phyloP scores from a whole-genome alignment of 75 land plant genomes.

The Selaginella moellendorffii region DNA sequence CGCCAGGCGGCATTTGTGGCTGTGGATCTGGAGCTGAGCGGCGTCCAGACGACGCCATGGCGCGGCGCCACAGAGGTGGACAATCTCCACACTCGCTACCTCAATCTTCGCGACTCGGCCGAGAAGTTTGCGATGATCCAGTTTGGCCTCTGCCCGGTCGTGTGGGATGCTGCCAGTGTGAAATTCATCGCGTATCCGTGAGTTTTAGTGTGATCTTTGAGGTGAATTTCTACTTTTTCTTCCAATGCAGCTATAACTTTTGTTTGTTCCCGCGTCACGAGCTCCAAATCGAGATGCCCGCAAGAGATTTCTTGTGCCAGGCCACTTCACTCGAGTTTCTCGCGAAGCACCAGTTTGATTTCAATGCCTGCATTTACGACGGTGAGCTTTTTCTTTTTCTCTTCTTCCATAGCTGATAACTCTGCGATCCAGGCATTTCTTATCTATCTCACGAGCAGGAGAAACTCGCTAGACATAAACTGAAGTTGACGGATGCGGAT shows the following conservation, averaged over 20 bases:
- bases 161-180: conserved; percentile 38
- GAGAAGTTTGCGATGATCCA: conserved; percentile 79
- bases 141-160: conserved; percentile 86
- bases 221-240: background rate
- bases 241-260: conserved; percentile 62
- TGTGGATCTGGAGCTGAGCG: conserved; percentile 81
- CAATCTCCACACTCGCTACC: conserved; percentile 45
- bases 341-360: conserved; percentile 71
- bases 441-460: conserved; percentile 85
- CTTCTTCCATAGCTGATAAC: too few species aligned
- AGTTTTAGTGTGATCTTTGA: background rate
- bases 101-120: conserved; percentile 76
- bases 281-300: conserved; percentile 22
- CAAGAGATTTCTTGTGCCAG: conserved; percentile 63
- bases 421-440: conserved; percentile 57
- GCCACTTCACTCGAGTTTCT: conserved; percentile 47
- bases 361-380: conserved; percentile 72
- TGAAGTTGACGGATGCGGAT: background rate
- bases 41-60: conserved; percentile 76
- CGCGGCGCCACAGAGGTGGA: conserved; percentile 50
- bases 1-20: conserved; percentile 62
- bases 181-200: conserved; percentile 67
- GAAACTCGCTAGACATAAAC: conserved; percentile 32
- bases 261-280: conserved; percentile 79
- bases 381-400: too few species aligned